Evolutionary conservation across 176 grass and related monocot genomes (phyloP).

Genomic region (Aegilops tauschii): DNA sequence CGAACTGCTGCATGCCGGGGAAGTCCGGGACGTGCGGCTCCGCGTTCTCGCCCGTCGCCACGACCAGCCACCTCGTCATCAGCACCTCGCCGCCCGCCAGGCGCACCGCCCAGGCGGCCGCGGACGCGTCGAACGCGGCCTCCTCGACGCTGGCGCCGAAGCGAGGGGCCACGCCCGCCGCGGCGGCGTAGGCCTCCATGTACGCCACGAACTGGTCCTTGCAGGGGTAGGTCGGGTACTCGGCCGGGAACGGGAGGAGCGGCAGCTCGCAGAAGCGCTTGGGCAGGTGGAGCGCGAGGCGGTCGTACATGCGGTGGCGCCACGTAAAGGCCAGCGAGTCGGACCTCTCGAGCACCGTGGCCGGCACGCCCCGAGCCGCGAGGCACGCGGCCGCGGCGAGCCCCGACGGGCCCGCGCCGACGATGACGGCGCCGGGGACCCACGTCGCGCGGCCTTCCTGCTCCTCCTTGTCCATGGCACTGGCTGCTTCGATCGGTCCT

Average conservation of each 20-base stretch:
- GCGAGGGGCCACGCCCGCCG: slow-evolving; percentile 52
- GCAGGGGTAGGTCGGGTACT: slow-evolving; percentile 69
- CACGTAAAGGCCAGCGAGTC: slow-evolving; percentile 85
- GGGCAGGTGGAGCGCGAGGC: slow-evolving; percentile 91
- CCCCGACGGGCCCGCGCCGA: slow-evolving; percentile 89
- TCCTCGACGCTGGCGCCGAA: slow-evolving; percentile 60
- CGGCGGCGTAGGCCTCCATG: slow-evolving; percentile 67
- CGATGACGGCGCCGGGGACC: slow-evolving; percentile 63
- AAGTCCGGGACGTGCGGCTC: slow-evolving; percentile 59
- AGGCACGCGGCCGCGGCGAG: slow-evolving; percentile 83
- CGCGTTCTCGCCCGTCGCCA: slow-evolving; percentile 94
- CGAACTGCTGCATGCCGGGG: slow-evolving; percentile 42
- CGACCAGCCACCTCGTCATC: slow-evolving; percentile 67
- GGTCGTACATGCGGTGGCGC: slow-evolving; percentile 87
- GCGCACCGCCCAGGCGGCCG: slow-evolving; percentile 59
- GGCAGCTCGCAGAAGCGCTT: slow-evolving; percentile 96
- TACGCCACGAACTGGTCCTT: slow-evolving; percentile 89
- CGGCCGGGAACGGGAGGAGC: slow-evolving; percentile 60
- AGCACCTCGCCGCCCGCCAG: slow-evolving; percentile 40
- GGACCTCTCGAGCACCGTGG: slow-evolving; percentile 70
- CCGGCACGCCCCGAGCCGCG: slow-evolving; percentile 60
- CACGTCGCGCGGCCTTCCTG: slow-evolving; percentile 28
- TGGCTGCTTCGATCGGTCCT: background rate
- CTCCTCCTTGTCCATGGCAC: slow-evolving; percentile 23
- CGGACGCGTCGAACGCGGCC: slow-evolving; percentile 47